These are phyloP conservation scores for Smithsoniella earleae DNA, from an alignment of 163 green algal species.

Conservation along the genomic window DNA sequence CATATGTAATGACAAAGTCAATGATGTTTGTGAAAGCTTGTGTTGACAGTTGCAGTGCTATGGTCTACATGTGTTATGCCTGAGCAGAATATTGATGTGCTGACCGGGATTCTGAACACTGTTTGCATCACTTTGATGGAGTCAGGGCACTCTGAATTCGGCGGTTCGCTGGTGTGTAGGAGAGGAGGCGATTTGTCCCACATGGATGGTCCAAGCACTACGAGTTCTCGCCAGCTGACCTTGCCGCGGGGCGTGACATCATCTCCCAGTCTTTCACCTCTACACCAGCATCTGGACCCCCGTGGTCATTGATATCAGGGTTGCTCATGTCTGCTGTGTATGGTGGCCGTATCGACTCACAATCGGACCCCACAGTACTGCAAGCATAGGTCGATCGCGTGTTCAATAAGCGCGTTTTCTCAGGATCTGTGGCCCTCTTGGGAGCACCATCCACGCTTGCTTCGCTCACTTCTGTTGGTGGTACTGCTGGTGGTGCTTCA, in stretches of 20 bases:
- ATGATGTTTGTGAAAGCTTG: no score
- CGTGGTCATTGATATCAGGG: constrained; percentile 34
- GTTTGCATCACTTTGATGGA: no score
- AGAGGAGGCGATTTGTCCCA: neutral
- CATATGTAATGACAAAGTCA: no score
- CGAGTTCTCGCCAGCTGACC: constrained; percentile 69
- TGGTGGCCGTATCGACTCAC: constrained; percentile 62
- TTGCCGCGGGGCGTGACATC: constrained; percentile 56
- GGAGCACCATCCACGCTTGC: neutral
- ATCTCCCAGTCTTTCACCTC: constrained; percentile 38
- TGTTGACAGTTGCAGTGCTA: no score
- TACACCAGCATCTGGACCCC: neutral
- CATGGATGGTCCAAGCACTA: constrained; percentile 73
- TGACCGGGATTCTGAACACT: no score
- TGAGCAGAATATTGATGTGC: no score
- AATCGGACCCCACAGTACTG: constrained; percentile 48
- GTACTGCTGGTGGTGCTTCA: neutral
- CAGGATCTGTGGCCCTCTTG: neutral
- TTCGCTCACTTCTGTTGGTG: neutral
- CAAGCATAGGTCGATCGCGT: constrained; percentile 2
- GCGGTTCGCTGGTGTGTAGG: no score
- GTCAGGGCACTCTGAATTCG: neutral
- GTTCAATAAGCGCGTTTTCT: neutral
- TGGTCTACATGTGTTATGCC: no score
- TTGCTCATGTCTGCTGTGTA: constrained; percentile 72